Base-by-base conservation (phyloP, 2,329 filamentous ascomycete species). In the Apiospora pterosperma region DNA sequence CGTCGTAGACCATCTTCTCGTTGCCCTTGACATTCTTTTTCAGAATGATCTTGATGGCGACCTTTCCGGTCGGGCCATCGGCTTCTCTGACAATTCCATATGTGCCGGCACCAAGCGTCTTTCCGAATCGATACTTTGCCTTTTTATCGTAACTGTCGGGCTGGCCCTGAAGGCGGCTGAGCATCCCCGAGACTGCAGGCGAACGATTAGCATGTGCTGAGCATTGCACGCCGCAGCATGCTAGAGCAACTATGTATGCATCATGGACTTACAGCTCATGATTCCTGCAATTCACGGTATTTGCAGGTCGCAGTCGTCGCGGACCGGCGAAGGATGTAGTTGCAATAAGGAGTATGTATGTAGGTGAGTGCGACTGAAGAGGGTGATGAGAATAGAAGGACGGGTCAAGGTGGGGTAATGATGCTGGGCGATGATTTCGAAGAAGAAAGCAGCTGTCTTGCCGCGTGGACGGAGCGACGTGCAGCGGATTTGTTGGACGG, bases 21-120 rank as follows among this genome's bases (percentile, higher is more conserved):
- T 98, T 98, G 69, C 94, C 95, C 78, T 94, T 96, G 76, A 99
- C 95, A 80, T 97, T 98, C 84, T 97, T 97, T 87, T 99, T 99
- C 75, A 98, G 84, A 78, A 99, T 99, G 77, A 99, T 98, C 85
- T 99, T 99, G 79, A 99, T 88, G 44, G 96, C 96, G 67, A 97
- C 94, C 84, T 97, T 87, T 77, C 93, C 92, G 23, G 86, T 85
- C 48, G 90, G 88, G 71, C 92, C 87, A 67, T 97, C 93, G 66
- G 96, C 96, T 81, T 99, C 96, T 73, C 96, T 89, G 74, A 99
- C 96, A 74, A 99, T 97, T 75, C 96, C 96, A 84, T 99, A 99
- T 73, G 96, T 99, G 72, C 96, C 96, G 67, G 96, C 96, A 75
- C 96, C 96, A 65, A 99, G 87, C 28, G 95, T 98, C 77, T 91